Base-by-base conservation (phyloP, 2,329 filamentous ascomycete species). In the Penicillium sp. region DNA sequence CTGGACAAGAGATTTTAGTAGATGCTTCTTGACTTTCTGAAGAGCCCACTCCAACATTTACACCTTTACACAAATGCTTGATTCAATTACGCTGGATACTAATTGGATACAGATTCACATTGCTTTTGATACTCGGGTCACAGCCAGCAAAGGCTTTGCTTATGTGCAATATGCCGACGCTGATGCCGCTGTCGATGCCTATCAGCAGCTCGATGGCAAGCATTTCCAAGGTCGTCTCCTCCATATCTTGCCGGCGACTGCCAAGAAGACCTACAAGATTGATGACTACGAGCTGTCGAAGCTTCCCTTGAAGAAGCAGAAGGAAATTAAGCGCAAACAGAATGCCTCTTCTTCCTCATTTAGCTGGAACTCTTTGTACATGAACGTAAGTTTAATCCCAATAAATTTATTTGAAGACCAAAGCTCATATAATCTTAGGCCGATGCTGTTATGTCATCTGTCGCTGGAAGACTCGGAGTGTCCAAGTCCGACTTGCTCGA, bases 351-450 rank as follows among this genome's bases (percentile, higher is more conserved):
- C 87, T 29, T 85, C 83, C 45, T 86, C 84, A 1, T 97, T 97
- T 77, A 96, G 93, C 71, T 99, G 94, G 94, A 99, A 99, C 78
- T 93, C 92, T n/a, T 80, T 99, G n/a, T 99, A 94, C 74, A 95
- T 99, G 89, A 97, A 89, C 74, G 89, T 91, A 76, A 72, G 70
- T 70, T 43, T n/a, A 39, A 8, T 41, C 10, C 18, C 44, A 21
- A 46, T 50, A 31, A 10, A 16, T 34, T 14, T 10, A 27, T 13
- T 7, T 8, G 32, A 22, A 45, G 7, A 27, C 5, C 31, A 44
- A 48, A 53, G 13, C 65, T 70, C 63, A 71, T 53, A 22, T 32
- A 38, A 53, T 45, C 36, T 11, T 52, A 81, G 78, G 72, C 81
- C 39, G 92, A 99, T 77, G 90, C 94, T 47, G 92, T 99, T 48